Conservation (phyloP, 192 early-diverging fungal genomes). For the Pecoramyces ruminantium region DNA sequence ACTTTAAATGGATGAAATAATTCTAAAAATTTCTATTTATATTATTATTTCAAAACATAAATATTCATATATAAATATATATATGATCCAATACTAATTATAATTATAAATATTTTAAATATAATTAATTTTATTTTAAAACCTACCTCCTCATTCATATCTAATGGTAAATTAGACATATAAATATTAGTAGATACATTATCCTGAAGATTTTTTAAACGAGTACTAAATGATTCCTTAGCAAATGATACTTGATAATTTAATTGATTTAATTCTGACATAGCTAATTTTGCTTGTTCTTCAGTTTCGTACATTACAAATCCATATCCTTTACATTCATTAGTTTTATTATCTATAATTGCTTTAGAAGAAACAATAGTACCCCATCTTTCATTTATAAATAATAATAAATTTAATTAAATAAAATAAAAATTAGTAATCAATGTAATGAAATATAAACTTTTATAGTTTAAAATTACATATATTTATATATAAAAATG, state of each 20-base stretch:
- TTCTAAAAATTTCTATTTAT: constrained; percentile 26
- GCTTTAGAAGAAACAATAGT: constrained; percentile 62
- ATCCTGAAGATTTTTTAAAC: constrained; percentile 54
- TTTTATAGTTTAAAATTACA: too few species aligned
- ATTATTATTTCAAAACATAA: too few species aligned
- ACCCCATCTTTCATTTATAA: constrained; percentile 30
- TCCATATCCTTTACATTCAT: constrained; percentile 75
- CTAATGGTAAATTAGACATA: constrained; percentile 61
- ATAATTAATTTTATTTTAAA: too few species aligned
- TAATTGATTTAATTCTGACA: constrained; percentile 40
- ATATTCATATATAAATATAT: not conserved
- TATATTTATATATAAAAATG: too few species aligned
- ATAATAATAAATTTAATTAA: not conserved
- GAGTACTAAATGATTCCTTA: constrained; percentile 52
- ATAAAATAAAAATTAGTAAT: not conserved
- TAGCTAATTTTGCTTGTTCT: constrained; percentile 44
- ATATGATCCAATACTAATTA: not conserved
- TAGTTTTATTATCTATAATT: constrained; percentile 61
- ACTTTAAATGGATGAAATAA: constrained; percentile 47
- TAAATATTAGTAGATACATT: constrained; percentile 65
- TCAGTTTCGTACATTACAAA: constrained; percentile 70
- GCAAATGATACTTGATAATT: constrained; percentile 66
- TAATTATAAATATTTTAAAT: too few species aligned
- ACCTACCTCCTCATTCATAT: constrained; percentile 49
- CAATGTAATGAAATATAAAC: too few species aligned